A percentile compares a stretch with the other conserved stretches of the same genome.
phyloP scores from a whole-genome alignment of 2,329 filamentous ascomycete genomes.

The Paraphaeosphaeria minitans region DNA sequence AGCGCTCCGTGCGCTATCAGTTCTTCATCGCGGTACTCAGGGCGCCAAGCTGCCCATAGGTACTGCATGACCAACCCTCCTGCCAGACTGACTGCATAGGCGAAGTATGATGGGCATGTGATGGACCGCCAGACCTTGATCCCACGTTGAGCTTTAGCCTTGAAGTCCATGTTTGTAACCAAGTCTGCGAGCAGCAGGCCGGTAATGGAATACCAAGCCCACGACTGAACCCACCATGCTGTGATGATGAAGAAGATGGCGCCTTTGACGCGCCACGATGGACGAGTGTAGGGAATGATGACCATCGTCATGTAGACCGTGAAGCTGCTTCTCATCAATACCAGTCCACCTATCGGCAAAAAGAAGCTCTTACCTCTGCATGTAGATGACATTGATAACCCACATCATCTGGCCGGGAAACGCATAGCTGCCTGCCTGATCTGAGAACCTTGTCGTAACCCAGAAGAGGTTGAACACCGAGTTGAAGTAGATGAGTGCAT shows the following conservation, averaged over 20 bases:
- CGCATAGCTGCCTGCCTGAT: conserved; percentile 45
- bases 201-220: conserved; percentile 50
- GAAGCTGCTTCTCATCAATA: conserved; percentile 26
- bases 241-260: conserved; percentile 45
- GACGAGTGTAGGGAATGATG: conserved; percentile 49
- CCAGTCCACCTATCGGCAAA: not conserved
- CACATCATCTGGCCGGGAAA: conserved; percentile 51
- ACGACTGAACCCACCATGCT: conserved; percentile 52
- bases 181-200: conserved; percentile 54
- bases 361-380: conserved; percentile 33
- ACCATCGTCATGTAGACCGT: conserved; percentile 54
- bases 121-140: conserved; percentile 9
- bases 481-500: conserved; percentile 48
- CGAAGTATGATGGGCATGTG: conserved; percentile 29
- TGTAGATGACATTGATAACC: conserved; percentile 49
- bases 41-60: conserved; percentile 44
- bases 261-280: conserved; percentile 45
- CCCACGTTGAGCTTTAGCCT: conserved; percentile 18
- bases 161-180: conserved; percentile 47
- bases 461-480: conserved; percentile 53
- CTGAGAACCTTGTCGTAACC: conserved; percentile 42
- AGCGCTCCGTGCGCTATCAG: conserved; percentile 45
- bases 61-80: conserved; percentile 48
- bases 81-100: conserved; percentile 30
- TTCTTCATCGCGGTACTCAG: conserved; percentile 40